phyloP scores from a whole-genome alignment of 495 filamentous ascomycete genomes.

The Annulohypoxylon bovei region DNA sequence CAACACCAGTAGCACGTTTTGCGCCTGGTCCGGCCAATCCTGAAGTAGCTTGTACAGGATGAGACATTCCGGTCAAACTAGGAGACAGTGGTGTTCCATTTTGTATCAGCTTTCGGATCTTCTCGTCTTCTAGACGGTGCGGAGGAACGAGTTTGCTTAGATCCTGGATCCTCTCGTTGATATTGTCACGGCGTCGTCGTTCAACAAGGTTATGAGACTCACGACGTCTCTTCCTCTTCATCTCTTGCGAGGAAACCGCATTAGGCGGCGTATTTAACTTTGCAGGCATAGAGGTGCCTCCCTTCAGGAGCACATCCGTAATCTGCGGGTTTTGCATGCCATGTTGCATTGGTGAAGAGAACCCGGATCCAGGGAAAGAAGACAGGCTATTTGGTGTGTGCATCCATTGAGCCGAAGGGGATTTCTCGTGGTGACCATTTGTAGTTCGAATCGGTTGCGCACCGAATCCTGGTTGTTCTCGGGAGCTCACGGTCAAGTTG shows the following conservation, averaged over 20 bases:
- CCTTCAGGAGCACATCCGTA: conserved; percentile 62
- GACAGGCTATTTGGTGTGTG: conserved; percentile 78
- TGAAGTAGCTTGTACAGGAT: conserved; percentile 82
- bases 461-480: conserved; percentile 62
- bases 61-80: conserved; percentile 68
- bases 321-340: conserved; percentile 60
- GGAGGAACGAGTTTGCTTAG: conserved; percentile 90
- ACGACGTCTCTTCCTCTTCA: conserved; percentile 86
- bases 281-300: conserved; percentile 64
- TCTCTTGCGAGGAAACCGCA: conserved; percentile 79
- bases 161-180: conserved; percentile 98
- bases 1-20: conserved; percentile 76
- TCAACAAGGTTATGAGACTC: conserved; percentile 98
- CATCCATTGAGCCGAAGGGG: conserved; percentile 80
- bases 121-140: conserved; percentile 96
- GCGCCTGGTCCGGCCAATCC: conserved; percentile 85
- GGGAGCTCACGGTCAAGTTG: conserved; percentile 49
- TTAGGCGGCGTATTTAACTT: conserved; percentile 59
- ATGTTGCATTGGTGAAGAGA: conserved; percentile 71
- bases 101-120: conserved; percentile 90
- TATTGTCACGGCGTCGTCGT: conserved; percentile 93
- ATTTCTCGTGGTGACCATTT: conserved; percentile 80
- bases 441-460: conserved; percentile 77
- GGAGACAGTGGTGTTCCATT: conserved; percentile 90
- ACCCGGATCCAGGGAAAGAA: conserved; percentile 83